Percentiles rank a stretch among this genome's conserved stretches.
Evolutionary conservation across 1,139 yeast species (phyloP).

Genomic region (Yamadazyma epiphylla): DNA sequence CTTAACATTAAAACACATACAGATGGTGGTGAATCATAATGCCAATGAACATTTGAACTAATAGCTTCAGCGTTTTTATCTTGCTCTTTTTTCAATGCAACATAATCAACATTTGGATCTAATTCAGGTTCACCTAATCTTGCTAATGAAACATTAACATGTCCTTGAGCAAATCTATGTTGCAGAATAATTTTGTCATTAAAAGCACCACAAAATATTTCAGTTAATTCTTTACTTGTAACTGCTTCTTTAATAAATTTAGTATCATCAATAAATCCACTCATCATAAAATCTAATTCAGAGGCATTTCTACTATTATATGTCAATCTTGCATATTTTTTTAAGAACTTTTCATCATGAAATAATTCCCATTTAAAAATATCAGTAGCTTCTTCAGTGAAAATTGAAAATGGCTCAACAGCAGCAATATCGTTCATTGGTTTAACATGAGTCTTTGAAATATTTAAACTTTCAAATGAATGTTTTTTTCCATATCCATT

Average conservation of each 20-base stretch:
- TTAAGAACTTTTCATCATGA: constrained; percentile 21
- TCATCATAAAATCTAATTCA: constrained; percentile 23
- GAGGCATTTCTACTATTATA: constrained; percentile 15
- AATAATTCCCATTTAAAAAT: constrained; percentile 28
- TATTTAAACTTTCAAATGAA: constrained; percentile 19
- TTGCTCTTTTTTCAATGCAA: constrained; percentile 7
- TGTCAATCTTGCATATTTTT: constrained; percentile 21
- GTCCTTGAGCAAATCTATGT: constrained; percentile 21
- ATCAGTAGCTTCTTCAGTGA: constrained; percentile 27
- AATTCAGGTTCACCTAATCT: constrained; percentile 6
- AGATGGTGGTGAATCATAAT: constrained; percentile 28
- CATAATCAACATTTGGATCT: constrained; percentile 8
- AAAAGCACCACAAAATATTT: constrained; percentile 18
- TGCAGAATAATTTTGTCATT: constrained; percentile 18
- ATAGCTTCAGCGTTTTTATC: constrained; percentile 10
- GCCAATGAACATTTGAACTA: constrained; percentile 19
- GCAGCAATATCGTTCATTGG: constrained; percentile 26
- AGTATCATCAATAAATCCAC: constrained; percentile 22
- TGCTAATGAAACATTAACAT: constrained; percentile 23
- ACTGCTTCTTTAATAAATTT: constrained; percentile 22
- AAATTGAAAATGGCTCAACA: constrained; percentile 26
- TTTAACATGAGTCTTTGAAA: constrained; percentile 21
- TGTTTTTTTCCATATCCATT: constrained; percentile 6
- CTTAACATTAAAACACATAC: constrained; percentile 33
- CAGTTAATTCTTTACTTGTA: constrained; percentile 15